Conservation (phyloP, 2,329 filamentous ascomycete species). For the Ascochyta fabae region DNA sequence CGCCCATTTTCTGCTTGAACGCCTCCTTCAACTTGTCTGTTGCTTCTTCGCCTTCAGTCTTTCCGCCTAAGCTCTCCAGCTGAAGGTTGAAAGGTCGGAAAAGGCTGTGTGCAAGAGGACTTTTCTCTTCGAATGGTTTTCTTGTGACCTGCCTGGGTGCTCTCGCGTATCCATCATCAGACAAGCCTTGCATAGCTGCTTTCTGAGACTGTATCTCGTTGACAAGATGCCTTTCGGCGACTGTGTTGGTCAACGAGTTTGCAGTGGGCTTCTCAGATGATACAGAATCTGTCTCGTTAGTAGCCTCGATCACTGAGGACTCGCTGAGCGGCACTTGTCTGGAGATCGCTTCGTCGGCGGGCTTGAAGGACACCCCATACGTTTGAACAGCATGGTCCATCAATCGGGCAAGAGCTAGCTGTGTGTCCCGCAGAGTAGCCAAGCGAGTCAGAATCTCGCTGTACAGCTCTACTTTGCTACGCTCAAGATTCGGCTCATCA, state of each 20-base stretch:
- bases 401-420: constrained; percentile 34
- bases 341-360: constrained; percentile 16
- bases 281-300: not conserved
- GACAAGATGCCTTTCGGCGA: constrained; percentile 31
- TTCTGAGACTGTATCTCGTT: constrained; percentile 39
- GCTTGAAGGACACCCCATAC: constrained; percentile 26
- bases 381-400: constrained; percentile 33
- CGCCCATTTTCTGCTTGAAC: constrained; percentile 20
- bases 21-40: constrained; percentile 17
- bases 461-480: constrained; percentile 20
- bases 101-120: constrained; percentile 37
- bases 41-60: not conserved
- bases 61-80: constrained; percentile 33
- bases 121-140: constrained; percentile 28
- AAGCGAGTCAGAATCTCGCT: constrained; percentile 34
- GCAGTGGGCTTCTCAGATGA: not conserved
- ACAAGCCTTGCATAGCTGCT: constrained; percentile 36
- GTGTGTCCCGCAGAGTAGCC: constrained; percentile 38
- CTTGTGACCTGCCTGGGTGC: constrained; percentile 19
- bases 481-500: constrained; percentile 26
- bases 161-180: constrained; percentile 37
- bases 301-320: not conserved
- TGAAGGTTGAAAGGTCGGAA: constrained; percentile 41
- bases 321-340: not conserved
- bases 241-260: constrained; percentile 6